A percentile compares a stretch with the other conserved stretches of the same genome.
These are phyloP conservation scores for Lycium ferocissimum DNA, from an alignment of 257 asterid genomes.

Conservation along the genomic window DNA sequence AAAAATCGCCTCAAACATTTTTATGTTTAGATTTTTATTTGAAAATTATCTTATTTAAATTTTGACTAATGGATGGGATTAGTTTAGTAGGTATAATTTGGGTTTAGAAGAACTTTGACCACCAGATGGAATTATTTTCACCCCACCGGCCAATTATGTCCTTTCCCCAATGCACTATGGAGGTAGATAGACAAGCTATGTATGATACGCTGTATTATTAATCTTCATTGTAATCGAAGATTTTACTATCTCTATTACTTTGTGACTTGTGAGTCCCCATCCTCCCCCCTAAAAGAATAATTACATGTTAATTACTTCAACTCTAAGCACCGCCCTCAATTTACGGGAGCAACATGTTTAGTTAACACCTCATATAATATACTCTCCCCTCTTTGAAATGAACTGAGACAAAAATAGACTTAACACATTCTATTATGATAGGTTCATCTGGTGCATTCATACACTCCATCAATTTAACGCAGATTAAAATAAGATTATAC, in stretches of 20 bases:
- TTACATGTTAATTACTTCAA: background rate
- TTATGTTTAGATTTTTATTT: no score
- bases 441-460: background rate
- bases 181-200: constrained; percentile 79
- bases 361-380: background rate
- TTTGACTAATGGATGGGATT: no score
- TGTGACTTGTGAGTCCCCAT: no score
- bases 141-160: no score
- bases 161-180: constrained; percentile 80
- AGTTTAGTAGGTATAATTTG: no score
- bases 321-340: background rate
- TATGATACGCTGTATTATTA: constrained; percentile 28
- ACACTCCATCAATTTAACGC: background rate
- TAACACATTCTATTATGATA: background rate
- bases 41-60: no score
- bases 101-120: no score
- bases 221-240: no score
- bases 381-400: background rate
- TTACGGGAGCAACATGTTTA: background rate
- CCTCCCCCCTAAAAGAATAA: no score
- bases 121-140: no score
- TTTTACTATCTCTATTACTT: no score
- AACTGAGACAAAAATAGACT: background rate
- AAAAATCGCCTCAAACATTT: no score
- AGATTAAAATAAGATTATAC: background rate